A percentile compares a stretch with the other conserved stretches of the same genome.
Conservation (phyloP, 2,329 filamentous ascomycete genomes). For the Monosporascus sp. region DNA sequence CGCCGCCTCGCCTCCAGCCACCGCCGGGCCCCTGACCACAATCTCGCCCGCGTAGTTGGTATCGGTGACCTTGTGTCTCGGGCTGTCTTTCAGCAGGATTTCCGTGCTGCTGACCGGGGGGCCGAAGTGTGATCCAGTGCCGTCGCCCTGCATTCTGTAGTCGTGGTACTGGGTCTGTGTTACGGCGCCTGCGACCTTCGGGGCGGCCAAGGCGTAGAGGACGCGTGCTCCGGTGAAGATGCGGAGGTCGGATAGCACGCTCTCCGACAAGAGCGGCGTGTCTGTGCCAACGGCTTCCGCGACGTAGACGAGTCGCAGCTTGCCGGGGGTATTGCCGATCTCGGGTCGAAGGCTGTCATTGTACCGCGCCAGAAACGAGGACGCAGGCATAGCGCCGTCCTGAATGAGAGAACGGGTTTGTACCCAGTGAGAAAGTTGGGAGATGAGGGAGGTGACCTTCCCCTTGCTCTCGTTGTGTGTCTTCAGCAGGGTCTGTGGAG, state of each 20-base stretch:
- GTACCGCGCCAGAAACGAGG: conserved; percentile 56
- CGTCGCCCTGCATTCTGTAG: conserved; percentile 56
- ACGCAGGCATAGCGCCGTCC: conserved; percentile 67
- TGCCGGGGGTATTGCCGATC: conserved; percentile 60
- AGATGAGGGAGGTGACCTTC: conserved; percentile 56
- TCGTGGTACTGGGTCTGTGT: conserved; percentile 84
- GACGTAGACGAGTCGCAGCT: conserved; percentile 75
- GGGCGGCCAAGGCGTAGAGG: conserved; percentile 77
- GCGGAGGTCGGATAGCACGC: conserved; percentile 72
- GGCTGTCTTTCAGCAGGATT: conserved; percentile 63
- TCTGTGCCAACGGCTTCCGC: conserved; percentile 65
- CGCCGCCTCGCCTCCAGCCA: conserved; percentile 58
- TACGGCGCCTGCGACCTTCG: conserved; percentile 84
- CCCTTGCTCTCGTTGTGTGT: conserved; percentile 59
- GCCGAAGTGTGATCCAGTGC: conserved; percentile 66
- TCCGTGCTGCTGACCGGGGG: conserved; percentile 76
- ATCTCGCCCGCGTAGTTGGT: conserved; percentile 61
- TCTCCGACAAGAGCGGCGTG: conserved; percentile 59
- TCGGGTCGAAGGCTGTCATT: conserved; percentile 54
- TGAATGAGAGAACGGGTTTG: conserved; percentile 64
- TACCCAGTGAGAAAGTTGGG: conserved; percentile 64
- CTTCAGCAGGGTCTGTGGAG: conserved; percentile 65
- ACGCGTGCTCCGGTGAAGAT: conserved; percentile 75
- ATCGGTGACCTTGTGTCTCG: conserved; percentile 57
- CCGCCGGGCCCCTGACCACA: conserved; percentile 65